Evolutionary conservation across 371 early-diverging fungal species (phyloP).

Genomic region (Haplosporangium sp.): DNA sequence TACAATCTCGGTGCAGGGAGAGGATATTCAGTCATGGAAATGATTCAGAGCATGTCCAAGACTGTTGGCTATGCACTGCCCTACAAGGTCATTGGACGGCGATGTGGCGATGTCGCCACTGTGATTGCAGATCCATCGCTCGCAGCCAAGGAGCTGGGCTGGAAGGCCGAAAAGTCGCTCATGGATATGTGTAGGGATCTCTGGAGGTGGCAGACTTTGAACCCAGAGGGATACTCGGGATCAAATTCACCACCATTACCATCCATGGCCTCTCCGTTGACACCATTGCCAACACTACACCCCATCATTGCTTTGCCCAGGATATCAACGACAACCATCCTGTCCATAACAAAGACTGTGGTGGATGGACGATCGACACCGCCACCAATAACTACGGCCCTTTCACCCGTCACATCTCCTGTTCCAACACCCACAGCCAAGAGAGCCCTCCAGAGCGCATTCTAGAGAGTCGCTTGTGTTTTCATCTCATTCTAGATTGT

Average conservation of each 20-base stretch:
- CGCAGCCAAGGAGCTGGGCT: conserved; percentile 78
- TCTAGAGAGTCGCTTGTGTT: conserved; percentile 1
- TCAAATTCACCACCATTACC: not conserved
- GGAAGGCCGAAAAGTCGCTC: conserved; percentile 76
- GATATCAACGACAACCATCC: not conserved
- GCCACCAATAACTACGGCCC: not conserved
- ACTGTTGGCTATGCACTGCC: conserved; percentile 77
- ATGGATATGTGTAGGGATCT: conserved; percentile 90
- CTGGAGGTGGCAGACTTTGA: conserved; percentile 85
- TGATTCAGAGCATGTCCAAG: conserved; percentile 82
- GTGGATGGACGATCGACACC: conserved; percentile 14
- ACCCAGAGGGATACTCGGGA: conserved; percentile 72
- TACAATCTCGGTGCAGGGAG: conserved; percentile 92
- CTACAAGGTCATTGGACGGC: conserved; percentile 70
- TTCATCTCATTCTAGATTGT: not conserved
- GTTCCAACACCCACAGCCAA: conserved; percentile 13
- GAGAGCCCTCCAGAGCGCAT: conserved; percentile 10
- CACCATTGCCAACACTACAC: conserved; percentile 5
- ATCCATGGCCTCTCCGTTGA: not conserved
- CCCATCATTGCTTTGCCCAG: not conserved
- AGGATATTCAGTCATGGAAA: conserved; percentile 89
- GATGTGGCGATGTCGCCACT: conserved; percentile 86
- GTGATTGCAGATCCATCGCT: conserved; percentile 83
- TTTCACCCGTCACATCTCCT: conserved; percentile 16
- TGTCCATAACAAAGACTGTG: not conserved